Base-by-base conservation (phyloP, 1,284 basidiomycete genomes). In the Abortiporus biennis region DNA sequence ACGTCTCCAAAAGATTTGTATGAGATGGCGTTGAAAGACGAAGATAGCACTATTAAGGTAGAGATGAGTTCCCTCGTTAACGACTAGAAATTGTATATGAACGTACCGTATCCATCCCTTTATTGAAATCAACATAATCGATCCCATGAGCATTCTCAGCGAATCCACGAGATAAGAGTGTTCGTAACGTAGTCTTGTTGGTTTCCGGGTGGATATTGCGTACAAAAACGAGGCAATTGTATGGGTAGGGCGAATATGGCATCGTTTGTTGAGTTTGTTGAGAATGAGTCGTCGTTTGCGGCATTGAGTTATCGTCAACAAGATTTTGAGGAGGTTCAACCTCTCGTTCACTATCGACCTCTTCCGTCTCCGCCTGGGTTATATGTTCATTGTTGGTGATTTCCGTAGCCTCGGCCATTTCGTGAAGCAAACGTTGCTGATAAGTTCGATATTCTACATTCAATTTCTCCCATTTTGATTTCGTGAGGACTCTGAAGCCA, bases 51-150 rank as follows among this genome's bases (percentile, higher is more conserved):
- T 89, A 50, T 1, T 15, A 12, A 31, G 23, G 32, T 29, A 40
- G 41, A 21, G 36, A 43, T 4, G 23, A 33, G 30, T 29, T 9
- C 27, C 9, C 9, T n/a, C n/a, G n/a, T n/a, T n/a, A 8, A 29
- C 8, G n/a, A 29, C 27, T n/a, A 29, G 9, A 29, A 29, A 29
- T 29, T 9, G n/a, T n/a, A 8, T n/a, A 29, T 29, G 30, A 3
- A 64, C 75, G 38, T 54, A 86, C 85, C 12, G 72, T 72, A 47
- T 86, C 76, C 66, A 81, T 77, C n/a, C 83, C 80, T 56, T 87
- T 88, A 50, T 59, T 76, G 56, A 76, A 88, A 57, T 90, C 86
- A 19, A 88, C 72, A 46, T 89, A 90, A 54, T 88, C 81, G 21
- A 89, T 58, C 0, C 65, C 70, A 3, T 57, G 51, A n/a, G 21